Evolutionary conservation across 2,329 filamentous ascomycete genomes (phyloP).

Genomic region (Ceratocystis cacaofunesta): DNA sequence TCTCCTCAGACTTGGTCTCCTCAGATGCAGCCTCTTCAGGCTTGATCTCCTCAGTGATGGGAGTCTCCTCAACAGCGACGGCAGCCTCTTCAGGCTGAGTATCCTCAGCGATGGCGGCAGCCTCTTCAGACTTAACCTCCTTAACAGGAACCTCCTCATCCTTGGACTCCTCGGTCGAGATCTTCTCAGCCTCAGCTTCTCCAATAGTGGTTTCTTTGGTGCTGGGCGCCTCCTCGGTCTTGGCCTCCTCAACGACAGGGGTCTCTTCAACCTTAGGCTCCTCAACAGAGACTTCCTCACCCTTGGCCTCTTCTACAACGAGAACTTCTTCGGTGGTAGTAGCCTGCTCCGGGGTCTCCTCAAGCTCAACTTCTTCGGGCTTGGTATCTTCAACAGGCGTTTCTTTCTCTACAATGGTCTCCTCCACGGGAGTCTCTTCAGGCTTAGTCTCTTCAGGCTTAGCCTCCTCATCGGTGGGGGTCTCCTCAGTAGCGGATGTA

Average conservation of each 20-base stretch:
- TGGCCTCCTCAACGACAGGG: slow-evolving; percentile 42
- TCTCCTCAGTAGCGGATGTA: slow-evolving; percentile 33
- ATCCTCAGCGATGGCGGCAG: slow-evolving; percentile 22
- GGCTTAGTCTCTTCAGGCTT: slow-evolving; percentile 23
- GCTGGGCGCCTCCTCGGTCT: slow-evolving; percentile 40
- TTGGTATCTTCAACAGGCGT: slow-evolving; percentile 31
- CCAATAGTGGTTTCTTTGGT: slow-evolving; percentile 35
- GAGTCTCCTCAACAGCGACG: slow-evolving; percentile 31
- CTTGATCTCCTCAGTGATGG: slow-evolving; percentile 35
- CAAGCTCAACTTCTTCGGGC: slow-evolving; percentile 1
- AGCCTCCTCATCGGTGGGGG: slow-evolving; percentile 17
- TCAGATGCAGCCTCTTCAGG: slow-evolving; percentile 41
- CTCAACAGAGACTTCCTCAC: slow-evolving; percentile 32
- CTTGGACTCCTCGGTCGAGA: background rate
- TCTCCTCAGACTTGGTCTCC: slow-evolving; percentile 28
- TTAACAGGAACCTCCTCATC: slow-evolving; percentile 7
- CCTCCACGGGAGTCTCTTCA: slow-evolving; percentile 39
- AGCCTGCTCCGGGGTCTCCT: background rate
- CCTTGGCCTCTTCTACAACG: slow-evolving; percentile 38
- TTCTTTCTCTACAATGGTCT: slow-evolving; percentile 25
- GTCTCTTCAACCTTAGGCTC: slow-evolving; percentile 68
- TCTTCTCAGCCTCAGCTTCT: slow-evolving; percentile 1
- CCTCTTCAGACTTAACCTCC: slow-evolving; percentile 29
- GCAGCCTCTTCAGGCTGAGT: slow-evolving; percentile 43
- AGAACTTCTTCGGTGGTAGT: background rate